Conservation (phyloP, 768 basidiomycete genomes). For the Suillus variegatus region DNA sequence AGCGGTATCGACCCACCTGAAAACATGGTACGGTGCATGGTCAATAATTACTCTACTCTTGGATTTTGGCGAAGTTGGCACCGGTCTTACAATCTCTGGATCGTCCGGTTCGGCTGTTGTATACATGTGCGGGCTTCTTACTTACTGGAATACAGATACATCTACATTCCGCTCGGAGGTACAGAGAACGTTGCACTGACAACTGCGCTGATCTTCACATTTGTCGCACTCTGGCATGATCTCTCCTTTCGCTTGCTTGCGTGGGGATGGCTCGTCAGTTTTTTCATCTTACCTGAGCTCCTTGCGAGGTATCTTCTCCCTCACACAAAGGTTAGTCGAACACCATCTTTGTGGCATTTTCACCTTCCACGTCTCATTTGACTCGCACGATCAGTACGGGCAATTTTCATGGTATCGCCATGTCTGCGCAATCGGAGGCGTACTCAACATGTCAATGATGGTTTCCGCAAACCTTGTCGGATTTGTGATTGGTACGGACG, state of each 20-base stretch:
- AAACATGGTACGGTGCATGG: constrained; percentile 99
- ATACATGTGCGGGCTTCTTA: background rate
- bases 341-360: background rate
- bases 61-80: constrained; percentile 99
- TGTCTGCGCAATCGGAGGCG: constrained; percentile 77
- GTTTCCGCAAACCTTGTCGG: constrained; percentile 92
- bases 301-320: constrained; percentile 62
- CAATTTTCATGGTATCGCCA: constrained; percentile 80
- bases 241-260: constrained; percentile 82
- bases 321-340: constrained; percentile 52
- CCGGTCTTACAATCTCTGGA: constrained; percentile 94
- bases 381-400: constrained; percentile 55
- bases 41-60: constrained; percentile 90
- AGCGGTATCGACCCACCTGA: constrained; percentile 94
- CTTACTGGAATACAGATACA: constrained; percentile 61
- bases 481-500: constrained; percentile 89
- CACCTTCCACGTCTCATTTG: constrained; percentile 5
- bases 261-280: constrained; percentile 95
- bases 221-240: constrained; percentile 98
- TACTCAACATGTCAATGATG: constrained; percentile 86
- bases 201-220: constrained; percentile 84
- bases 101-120: constrained; percentile 62
- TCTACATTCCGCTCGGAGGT: constrained; percentile 93
- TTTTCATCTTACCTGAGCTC: constrained; percentile 90
- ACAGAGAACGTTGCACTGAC: constrained; percentile 56